Percentiles rank a stretch among this genome's conserved stretches.
Conservation (phyloP, 768 basidiomycete genomes). For the Calocybe gangraenosa region DNA sequence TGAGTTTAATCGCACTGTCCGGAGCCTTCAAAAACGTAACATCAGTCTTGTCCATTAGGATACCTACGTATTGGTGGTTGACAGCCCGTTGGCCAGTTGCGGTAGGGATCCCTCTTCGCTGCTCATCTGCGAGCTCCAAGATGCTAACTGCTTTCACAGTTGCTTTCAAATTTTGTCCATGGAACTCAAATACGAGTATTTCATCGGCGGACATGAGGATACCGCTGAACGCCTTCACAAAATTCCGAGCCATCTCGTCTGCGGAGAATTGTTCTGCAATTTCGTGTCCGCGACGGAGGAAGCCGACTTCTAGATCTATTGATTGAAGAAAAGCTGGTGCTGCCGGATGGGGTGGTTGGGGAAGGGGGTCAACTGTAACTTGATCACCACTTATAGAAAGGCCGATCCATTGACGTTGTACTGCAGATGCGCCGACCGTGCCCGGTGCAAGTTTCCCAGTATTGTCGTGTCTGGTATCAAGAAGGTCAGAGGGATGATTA, state of each 20-base stretch:
- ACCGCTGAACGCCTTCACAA: constrained; percentile 71
- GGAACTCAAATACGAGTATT: constrained; percentile 81
- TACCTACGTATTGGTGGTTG: constrained; percentile 46
- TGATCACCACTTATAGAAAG: constrained; percentile 75
- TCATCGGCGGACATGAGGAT: constrained; percentile 68
- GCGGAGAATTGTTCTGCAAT: constrained; percentile 72
- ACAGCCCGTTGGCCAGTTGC: constrained; percentile 18
- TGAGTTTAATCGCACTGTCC: constrained; percentile 80
- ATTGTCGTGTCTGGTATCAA: constrained; percentile 62
- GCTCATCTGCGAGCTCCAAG: constrained; percentile 61
- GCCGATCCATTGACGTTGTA: constrained; percentile 88
- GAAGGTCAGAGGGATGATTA: neutral
- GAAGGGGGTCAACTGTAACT: constrained; percentile 65
- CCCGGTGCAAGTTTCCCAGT: constrained; percentile 68
- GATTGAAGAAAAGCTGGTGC: constrained; percentile 67
- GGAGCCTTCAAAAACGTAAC: constrained; percentile 84
- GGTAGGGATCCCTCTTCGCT: constrained; percentile 37
- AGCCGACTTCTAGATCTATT: constrained; percentile 77
- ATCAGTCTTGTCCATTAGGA: constrained; percentile 91
- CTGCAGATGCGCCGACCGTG: constrained; percentile 67
- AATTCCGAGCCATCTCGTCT: constrained; percentile 78
- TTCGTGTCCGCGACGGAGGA: constrained; percentile 50
- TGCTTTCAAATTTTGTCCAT: constrained; percentile 78
- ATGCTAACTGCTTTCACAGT: constrained; percentile 55
- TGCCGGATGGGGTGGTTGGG: constrained; percentile 43